Evolutionary conservation across 371 early-diverging fungal genomes (phyloP).

Genomic region (Quaeritorhiza haematococci): DNA sequence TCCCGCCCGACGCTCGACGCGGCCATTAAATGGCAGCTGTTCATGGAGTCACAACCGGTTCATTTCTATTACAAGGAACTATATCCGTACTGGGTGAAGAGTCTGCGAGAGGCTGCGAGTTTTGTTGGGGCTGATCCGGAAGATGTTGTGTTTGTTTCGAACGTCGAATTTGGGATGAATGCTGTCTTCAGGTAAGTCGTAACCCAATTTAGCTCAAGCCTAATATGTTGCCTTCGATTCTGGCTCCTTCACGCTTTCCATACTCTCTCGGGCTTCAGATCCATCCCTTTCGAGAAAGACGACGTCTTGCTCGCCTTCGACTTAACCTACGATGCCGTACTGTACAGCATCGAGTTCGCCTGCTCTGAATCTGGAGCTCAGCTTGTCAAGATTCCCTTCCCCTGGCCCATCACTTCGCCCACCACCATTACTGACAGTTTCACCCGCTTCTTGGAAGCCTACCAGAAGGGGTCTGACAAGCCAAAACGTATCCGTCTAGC

Average conservation of each 20-base stretch:
- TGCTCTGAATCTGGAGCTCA: slow-evolving; percentile 3
- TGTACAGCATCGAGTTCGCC: slow-evolving; percentile 8
- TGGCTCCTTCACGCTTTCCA: no score
- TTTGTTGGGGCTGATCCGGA: slow-evolving; percentile 14
- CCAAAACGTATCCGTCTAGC: slow-evolving; percentile 11
- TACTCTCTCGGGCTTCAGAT: slow-evolving; percentile 4
- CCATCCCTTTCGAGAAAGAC: slow-evolving; percentile 1
- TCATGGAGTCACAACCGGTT: slow-evolving; percentile 22
- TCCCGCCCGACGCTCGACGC: slow-evolving; percentile 4
- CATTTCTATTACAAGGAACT: slow-evolving; percentile 24
- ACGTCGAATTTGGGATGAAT: slow-evolving; percentile 28
- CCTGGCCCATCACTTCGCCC: slow-evolving; percentile 8
- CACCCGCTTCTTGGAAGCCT: slow-evolving; percentile 3
- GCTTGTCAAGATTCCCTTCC: slow-evolving; percentile 13
- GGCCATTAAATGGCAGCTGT: slow-evolving; percentile 7
- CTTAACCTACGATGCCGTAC: slow-evolving; percentile 23
- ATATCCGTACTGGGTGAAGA: slow-evolving; percentile 18
- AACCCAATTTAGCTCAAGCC: no score
- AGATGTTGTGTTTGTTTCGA: slow-evolving; percentile 18
- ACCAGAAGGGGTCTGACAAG: not conserved
- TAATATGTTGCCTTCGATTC: not conserved
- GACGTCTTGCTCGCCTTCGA: slow-evolving; percentile 20
- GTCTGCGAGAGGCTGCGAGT: slow-evolving; percentile 7
- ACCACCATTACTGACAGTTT: slow-evolving; percentile 2
- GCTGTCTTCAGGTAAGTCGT: slow-evolving; percentile 14